Base-by-base conservation (phyloP, 805 yeast genomes). In the Nakazawaea ishiwadae region DNA sequence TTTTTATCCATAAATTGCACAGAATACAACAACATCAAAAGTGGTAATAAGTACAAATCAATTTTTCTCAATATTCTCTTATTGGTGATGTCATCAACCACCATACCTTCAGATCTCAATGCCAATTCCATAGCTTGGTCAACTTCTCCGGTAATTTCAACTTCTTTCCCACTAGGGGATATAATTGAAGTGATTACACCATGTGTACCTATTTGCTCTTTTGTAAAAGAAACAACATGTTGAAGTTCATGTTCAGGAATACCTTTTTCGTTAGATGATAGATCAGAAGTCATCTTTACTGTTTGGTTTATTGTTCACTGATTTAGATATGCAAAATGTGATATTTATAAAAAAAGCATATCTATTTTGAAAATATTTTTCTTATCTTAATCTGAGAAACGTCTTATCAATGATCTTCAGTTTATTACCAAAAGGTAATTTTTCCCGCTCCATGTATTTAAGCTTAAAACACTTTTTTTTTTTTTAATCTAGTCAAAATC, bases 1-100 rank as follows among this genome's bases (percentile, higher is more conserved):
- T 63, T 59, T 53, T 80, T 80, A 58, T 80, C 87, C 78, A 79
- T 72, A 48, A 66, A 74, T 55, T 78, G 84, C 18, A 70, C 54
- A 12, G 75, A 66, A 56, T 75, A 73, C 29, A 75, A 51, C 21
- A 69, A 44, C 48, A 72, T 68, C 58, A 79, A 61, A 39, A 77
- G 42, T 1, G 84, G 79, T 49, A 75, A 56, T 47, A 79, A 45
- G 45, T 56, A 69, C 12, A 69, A 31, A 52, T 79, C 84, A 19
- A 77, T 69, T 50, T 78, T 80, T 51, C 77, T 15, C 6, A 35
- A 26, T 5, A 40, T 5, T 12, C 31, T 29, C 21, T 23, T 40
- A 26, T 30, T 16, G 14, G 47, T 39, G 8, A 33, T 45, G 20
- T 38, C 47, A 28, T 47, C 62, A 8, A 64, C 38, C 9, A 39